Conservation (phyloP, 2,329 filamentous ascomycete genomes). For the Tolypocladium tropicale region DNA sequence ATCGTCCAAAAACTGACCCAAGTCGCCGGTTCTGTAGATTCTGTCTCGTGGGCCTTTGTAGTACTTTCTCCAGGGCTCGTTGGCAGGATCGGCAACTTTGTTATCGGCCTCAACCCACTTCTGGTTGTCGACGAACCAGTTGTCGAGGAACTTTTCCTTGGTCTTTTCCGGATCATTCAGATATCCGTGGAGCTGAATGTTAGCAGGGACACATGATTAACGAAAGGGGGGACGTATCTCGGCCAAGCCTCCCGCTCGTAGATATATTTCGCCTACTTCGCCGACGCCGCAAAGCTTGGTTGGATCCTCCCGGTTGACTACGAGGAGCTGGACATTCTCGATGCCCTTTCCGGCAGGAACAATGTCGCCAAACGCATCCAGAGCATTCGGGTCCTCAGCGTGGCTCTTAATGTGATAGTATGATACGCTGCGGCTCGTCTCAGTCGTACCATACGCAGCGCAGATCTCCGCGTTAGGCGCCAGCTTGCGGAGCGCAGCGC, state of each 20-base stretch:
- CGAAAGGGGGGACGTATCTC: too few relatives aligned
- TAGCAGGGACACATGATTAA: too few relatives aligned
- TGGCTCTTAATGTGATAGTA: not conserved
- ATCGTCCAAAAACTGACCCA: slow-evolving; percentile 65
- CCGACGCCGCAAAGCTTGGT: slow-evolving; percentile 67
- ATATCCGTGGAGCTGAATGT: too few relatives aligned
- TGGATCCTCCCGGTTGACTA: slow-evolving; percentile 60
- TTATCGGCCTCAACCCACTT: slow-evolving; percentile 59
- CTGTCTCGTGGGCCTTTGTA: slow-evolving; percentile 79
- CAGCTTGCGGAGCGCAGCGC: slow-evolving; percentile 62
- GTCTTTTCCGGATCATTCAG: slow-evolving; percentile 50
- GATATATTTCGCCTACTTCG: slow-evolving; percentile 74
- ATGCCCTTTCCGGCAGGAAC: slow-evolving; percentile 82
- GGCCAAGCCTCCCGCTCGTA: slow-evolving; percentile 73
- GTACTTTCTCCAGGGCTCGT: slow-evolving; percentile 66
- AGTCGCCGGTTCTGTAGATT: slow-evolving; percentile 78
- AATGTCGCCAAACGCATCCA: slow-evolving; percentile 48
- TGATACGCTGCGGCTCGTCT: slow-evolving; percentile 39
- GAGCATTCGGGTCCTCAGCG: slow-evolving; percentile 40
- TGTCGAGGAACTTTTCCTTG: slow-evolving; percentile 66
- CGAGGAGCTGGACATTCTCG: slow-evolving; percentile 77
- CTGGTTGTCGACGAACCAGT: slow-evolving; percentile 74
- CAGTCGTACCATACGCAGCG: slow-evolving; percentile 84
- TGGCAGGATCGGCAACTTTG: slow-evolving; percentile 34
- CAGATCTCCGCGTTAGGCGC: slow-evolving; percentile 66